Conservation (phyloP, 768 basidiomycete species). For the Hericium erinaceus region DNA sequence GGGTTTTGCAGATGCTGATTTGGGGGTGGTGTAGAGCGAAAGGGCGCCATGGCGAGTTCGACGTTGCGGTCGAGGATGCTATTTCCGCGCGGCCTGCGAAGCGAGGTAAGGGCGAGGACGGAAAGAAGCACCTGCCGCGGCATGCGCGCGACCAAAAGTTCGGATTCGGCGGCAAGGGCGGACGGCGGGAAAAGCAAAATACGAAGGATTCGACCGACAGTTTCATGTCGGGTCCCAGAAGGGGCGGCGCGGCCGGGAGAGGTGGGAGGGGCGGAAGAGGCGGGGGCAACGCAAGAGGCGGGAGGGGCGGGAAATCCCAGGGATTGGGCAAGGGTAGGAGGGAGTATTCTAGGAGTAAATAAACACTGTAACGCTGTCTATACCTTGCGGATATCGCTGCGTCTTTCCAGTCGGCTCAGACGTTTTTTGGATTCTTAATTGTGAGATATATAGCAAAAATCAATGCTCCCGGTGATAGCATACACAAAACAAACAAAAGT, state of each 20-base stretch:
- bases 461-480: no score
- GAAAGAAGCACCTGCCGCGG: constrained; percentile 35
- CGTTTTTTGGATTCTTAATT: no score
- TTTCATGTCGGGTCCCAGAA: constrained; percentile 32
- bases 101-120: constrained; percentile 27
- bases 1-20: neutral
- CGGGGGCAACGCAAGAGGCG: constrained; percentile 23
- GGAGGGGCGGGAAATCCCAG: constrained; percentile 21
- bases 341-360: constrained; percentile 26
- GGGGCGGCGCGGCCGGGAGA: constrained; percentile 21
- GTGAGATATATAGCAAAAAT: no score
- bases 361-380: no score
- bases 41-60: constrained; percentile 71
- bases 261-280: constrained; percentile 26
- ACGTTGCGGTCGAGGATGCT: constrained; percentile 86
- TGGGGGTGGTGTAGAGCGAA: constrained; percentile 50
- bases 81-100: constrained; percentile 67
- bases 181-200: constrained; percentile 70
- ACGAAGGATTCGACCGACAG: constrained; percentile 73
- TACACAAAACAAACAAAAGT: neutral
- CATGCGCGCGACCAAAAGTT: constrained; percentile 68
- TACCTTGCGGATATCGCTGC: no score
- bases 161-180: constrained; percentile 61
- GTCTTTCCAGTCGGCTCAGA: no score
- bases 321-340: constrained; percentile 56